Conservation (phyloP, 2,329 filamentous ascomycete species). For the Beauveria sp. region DNA sequence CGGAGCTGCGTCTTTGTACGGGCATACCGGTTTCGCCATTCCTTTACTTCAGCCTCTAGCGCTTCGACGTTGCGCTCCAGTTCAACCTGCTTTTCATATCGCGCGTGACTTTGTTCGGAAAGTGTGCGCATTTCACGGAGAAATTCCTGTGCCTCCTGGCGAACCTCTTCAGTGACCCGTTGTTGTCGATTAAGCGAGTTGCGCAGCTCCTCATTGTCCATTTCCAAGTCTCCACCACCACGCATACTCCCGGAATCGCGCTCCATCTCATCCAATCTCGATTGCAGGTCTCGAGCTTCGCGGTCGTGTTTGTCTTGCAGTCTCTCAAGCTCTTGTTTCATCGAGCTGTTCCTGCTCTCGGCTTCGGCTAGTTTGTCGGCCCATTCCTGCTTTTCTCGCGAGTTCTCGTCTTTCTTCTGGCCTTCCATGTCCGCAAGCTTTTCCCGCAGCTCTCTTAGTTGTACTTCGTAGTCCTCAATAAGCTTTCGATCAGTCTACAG, state of each 20-base stretch:
- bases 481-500: conserved; percentile 58
- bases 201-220: conserved; percentile 63
- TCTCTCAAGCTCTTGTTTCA: conserved; percentile 72
- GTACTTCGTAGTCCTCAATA: conserved; percentile 71
- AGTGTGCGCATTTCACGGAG: conserved; percentile 83
- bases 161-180: conserved; percentile 77
- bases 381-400: conserved; percentile 64
- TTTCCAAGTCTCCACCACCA: conserved; percentile 41
- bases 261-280: conserved; percentile 51
- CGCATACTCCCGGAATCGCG: conserved; percentile 21
- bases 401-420: conserved; percentile 64
- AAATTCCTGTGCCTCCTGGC: conserved; percentile 74
- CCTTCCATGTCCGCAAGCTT: conserved; percentile 70
- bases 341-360: conserved; percentile 67
- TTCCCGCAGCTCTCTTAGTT: conserved; percentile 66
- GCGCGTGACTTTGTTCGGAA: conserved; percentile 69
- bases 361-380: conserved; percentile 65
- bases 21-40: conserved; percentile 87
- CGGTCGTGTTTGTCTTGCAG: conserved; percentile 60
- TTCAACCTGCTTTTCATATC: conserved; percentile 74
- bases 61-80: conserved; percentile 67
- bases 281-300: conserved; percentile 54
- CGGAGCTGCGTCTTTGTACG: conserved; percentile 82
- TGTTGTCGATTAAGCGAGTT: conserved; percentile 64
- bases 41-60: conserved; percentile 74